Conservation (phyloP, 805 yeast genomes). For the Candida endomychidarum region DNA sequence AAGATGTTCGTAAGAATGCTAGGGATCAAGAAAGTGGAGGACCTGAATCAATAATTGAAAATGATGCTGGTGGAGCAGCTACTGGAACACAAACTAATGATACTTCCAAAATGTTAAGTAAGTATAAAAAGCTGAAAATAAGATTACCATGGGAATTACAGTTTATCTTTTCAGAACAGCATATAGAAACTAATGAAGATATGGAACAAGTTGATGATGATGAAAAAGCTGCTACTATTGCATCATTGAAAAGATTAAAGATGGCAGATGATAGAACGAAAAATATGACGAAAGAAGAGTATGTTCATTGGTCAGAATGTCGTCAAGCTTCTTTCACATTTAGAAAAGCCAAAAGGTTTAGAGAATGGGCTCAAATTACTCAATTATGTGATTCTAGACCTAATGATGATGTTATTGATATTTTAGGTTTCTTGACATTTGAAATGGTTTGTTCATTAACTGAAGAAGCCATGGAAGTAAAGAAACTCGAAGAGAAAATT, state of each 20-base stretch:
- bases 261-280: slow-evolving; percentile 92
- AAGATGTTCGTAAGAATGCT: slow-evolving; percentile 85
- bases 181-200: slow-evolving; percentile 67
- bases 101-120: slow-evolving; percentile 42
- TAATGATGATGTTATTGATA: slow-evolving; percentile 94
- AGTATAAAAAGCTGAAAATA: slow-evolving; percentile 72
- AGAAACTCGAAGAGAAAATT: slow-evolving; percentile 61
- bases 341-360: slow-evolving; percentile 87
- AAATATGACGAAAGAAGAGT: slow-evolving; percentile 94
- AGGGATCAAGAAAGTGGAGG: slow-evolving; percentile 57
- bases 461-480: slow-evolving; percentile 83
- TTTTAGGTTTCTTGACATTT: slow-evolving; percentile 90
- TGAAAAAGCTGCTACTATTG: slow-evolving; percentile 83
- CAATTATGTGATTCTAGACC: slow-evolving; percentile 86
- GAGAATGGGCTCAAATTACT: slow-evolving; percentile 93
- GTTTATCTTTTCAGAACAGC: slow-evolving; percentile 90
- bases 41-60: slow-evolving; percentile 49
- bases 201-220: slow-evolving; percentile 73
- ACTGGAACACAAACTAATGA: slow-evolving; percentile 31
- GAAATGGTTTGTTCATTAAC: slow-evolving; percentile 95
- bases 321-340: slow-evolving; percentile 96
- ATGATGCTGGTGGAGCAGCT: slow-evolving; percentile 46
- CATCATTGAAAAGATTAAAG: slow-evolving; percentile 84
- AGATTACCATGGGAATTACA: slow-evolving; percentile 94
- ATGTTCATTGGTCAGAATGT: slow-evolving; percentile 98